Base-by-base conservation (phyloP, 305 asterid species). In the Striga hermonthica region DNA sequence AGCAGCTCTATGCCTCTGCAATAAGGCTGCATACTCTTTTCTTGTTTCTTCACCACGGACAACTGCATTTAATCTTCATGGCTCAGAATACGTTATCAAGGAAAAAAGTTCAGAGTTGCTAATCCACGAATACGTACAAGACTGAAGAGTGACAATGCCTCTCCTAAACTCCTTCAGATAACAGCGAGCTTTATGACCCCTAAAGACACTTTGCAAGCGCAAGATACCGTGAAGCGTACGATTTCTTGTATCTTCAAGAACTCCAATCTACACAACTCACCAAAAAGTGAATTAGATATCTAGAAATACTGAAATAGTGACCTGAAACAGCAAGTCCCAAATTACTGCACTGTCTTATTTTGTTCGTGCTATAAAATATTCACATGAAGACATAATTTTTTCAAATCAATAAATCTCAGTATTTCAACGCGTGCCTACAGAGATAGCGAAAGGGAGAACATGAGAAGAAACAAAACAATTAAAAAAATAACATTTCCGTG, bases 161-260 rank as follows among this genome's bases (percentile, higher is more conserved):
- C 81, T 81, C 74, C 63, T 82, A 38, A 81, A 74, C 74, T 86
- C 79, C 83, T 72, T 81, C n/a, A 84, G 71, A 60, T 72, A 65
- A 68, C 85, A 64, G 16, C 99, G 97, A 76, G 97, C 91, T 83
- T 81, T 82, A 80, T 90, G 93, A 70, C 99, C 97, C 85, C 99
- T 85, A 72, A 94, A 94, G 83, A 89, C 88, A 76, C 96, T 94
- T 82, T 94, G 99, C 65, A 94, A 91, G 50, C 95, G 95, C 74
- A 94, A 80, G 74, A 90, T 82, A 62, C 95, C 99, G 71, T 82
- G 95, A 66, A 94, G 96, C n/a, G 98, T 94, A 64, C 82, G 90
- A 68, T 88, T 94, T 79, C 99, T 83, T 65, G 95, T 94, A 75
- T 94, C 99, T 79, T 94, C 99, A 59, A 94, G 98, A 47, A 85